These are phyloP conservation scores for Dendrobium officinale DNA, from an alignment of 106 monocot genomes.

Conservation along the genomic window DNA sequence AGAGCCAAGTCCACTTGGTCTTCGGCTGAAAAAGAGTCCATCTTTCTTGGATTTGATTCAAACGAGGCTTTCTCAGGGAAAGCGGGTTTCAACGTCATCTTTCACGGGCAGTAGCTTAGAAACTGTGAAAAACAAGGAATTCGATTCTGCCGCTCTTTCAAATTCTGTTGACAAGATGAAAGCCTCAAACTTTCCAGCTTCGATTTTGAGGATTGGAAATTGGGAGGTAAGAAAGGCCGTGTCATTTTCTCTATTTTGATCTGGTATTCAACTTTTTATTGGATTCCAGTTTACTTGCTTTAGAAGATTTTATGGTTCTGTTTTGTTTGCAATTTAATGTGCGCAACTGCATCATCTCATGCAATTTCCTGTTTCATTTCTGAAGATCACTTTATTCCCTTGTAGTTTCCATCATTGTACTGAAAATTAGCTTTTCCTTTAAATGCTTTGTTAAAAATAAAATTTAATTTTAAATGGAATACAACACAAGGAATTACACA, in stretches of 20 bases:
- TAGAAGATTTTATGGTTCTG: background rate
- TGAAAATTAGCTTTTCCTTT: background rate
- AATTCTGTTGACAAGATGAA: conserved; percentile 46
- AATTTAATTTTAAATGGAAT: background rate
- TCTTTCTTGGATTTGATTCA: conserved; percentile 78
- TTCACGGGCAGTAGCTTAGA: conserved; percentile 12
- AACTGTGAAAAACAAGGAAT: conserved; percentile 34
- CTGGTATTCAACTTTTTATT: background rate
- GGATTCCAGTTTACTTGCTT: background rate
- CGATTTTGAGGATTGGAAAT: conserved; percentile 41
- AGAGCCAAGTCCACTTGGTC: conserved; percentile 58
- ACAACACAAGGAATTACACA: background rate
- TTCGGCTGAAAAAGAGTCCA: conserved; percentile 66
- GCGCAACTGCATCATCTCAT: background rate
- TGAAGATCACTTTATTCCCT: background rate
- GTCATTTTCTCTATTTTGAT: background rate
- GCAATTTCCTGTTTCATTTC: background rate
- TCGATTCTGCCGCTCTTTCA: conserved; percentile 27
- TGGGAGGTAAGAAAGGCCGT: conserved; percentile 32
- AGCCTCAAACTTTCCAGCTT: conserved; percentile 77
- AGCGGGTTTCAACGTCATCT: conserved; percentile 12
- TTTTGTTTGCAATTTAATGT: background rate
- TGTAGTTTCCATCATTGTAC: background rate
- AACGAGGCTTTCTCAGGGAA: conserved; percentile 37
- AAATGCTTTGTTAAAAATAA: background rate